Conservation (phyloP, 2,329 filamentous ascomycete genomes). For the Talaromyces amestolkiae region DNA sequence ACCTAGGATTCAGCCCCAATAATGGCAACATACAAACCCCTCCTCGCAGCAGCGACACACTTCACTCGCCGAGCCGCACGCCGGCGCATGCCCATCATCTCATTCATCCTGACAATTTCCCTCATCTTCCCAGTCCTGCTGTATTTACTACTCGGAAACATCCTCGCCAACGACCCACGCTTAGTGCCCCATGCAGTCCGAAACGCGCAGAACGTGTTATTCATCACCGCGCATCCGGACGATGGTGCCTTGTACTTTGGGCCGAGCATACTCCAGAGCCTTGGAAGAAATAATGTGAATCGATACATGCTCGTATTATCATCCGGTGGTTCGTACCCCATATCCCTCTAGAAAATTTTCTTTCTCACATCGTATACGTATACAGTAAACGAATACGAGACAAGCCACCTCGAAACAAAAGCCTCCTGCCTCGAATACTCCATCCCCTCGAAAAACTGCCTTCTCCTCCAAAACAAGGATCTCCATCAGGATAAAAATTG, state of each 20-base stretch:
- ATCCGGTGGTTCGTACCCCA: constrained; percentile 2
- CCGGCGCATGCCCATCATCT: constrained; percentile 10
- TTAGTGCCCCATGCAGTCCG: constrained; percentile 37
- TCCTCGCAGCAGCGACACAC: constrained; percentile 16
- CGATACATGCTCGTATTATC: constrained; percentile 26
- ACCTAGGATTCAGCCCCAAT: background rate
- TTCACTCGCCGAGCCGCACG: constrained; percentile 15
- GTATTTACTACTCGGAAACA: constrained; percentile 39
- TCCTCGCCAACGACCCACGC: constrained; percentile 36
- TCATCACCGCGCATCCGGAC: constrained; percentile 39
- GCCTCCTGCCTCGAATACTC: constrained; percentile 24
- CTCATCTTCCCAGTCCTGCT: constrained; percentile 31
- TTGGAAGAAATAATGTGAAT: constrained; percentile 20
- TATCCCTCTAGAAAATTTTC: background rate
- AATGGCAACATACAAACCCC: constrained; percentile 21
- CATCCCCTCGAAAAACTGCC: constrained; percentile 32
- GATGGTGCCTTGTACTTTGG: constrained; percentile 31
- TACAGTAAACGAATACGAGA: constrained; percentile 1
- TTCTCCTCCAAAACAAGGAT: constrained; percentile 35
- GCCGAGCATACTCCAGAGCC: constrained; percentile 26
- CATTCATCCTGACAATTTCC: background rate
- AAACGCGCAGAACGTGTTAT: constrained; percentile 35
- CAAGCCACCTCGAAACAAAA: constrained; percentile 24
- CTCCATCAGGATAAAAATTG: constrained; percentile 37
- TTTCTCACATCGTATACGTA: background rate